A percentile compares a stretch with the other conserved stretches of the same genome.
These are phyloP conservation scores for Fibroporia radiculosa DNA, from an alignment of 768 basidiomycete genomes.

Conservation along the genomic window DNA sequence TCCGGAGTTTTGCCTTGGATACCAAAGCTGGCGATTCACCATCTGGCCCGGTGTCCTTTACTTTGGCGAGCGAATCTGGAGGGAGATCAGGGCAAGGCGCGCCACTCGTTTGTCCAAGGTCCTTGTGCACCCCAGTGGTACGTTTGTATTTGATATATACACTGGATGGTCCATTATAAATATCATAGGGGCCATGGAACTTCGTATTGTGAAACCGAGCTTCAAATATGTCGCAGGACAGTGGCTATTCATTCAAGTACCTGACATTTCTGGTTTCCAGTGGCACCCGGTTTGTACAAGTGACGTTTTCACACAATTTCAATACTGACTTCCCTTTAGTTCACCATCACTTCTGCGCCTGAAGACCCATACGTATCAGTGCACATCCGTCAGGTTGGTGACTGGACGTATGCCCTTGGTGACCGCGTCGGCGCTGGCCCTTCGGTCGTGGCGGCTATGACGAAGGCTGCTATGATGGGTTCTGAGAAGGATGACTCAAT, in stretches of 20 bases:
- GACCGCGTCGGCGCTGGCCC: constrained; percentile 81
- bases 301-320: not conserved
- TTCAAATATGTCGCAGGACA: constrained; percentile 90
- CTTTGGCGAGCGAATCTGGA: constrained; percentile 78
- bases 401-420: constrained; percentile 78
- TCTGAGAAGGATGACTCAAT: constrained; percentile 49
- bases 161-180: constrained; percentile 3
- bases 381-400: constrained; percentile 91
- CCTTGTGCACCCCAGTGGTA: constrained; percentile 83
- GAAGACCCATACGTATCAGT: constrained; percentile 90
- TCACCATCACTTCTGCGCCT: constrained; percentile 92
- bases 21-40: constrained; percentile 83
- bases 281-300: constrained; percentile 86
- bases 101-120: constrained; percentile 79
- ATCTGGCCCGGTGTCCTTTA: constrained; percentile 92
- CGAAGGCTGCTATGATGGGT: constrained; percentile 71
- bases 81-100: constrained; percentile 74
- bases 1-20: constrained; percentile 84
- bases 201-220: constrained; percentile 85
- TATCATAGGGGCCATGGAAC: constrained; percentile 75
- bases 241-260: constrained; percentile 87
- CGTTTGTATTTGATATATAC: constrained; percentile 15
- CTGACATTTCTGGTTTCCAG: constrained; percentile 75
- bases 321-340: constrained; percentile 35
- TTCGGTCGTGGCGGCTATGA: constrained; percentile 69